These are phyloP conservation scores for Lotus japonicus DNA, from an alignment of 306 rosid species.

Conservation along the genomic window DNA sequence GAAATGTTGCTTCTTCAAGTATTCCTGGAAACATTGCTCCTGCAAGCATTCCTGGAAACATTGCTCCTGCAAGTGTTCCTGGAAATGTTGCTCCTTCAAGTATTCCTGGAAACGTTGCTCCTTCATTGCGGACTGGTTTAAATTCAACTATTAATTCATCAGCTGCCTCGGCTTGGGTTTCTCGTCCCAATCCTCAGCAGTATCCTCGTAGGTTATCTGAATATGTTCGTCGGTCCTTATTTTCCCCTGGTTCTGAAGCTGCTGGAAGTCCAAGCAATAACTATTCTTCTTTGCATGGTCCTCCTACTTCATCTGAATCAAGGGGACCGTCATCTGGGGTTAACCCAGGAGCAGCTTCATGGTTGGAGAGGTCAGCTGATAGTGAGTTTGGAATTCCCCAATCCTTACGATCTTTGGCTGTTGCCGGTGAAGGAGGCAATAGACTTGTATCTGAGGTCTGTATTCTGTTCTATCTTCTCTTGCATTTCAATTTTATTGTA, in stretches of 20 bases:
- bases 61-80: too few relatives aligned
- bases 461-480: slow-evolving; percentile 19
- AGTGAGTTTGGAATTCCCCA: slow-evolving; percentile 62
- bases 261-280: slow-evolving; percentile 48
- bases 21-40: too few relatives aligned
- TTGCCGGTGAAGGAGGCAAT: slow-evolving; percentile 63
- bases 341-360: slow-evolving; percentile 55
- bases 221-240: slow-evolving; percentile 65
- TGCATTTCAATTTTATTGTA: slow-evolving; percentile 7
- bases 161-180: slow-evolving; percentile 54
- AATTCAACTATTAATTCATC: slow-evolving; percentile 52
- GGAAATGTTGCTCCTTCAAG: too few relatives aligned
- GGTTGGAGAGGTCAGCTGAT: slow-evolving; percentile 76
- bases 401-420: slow-evolving; percentile 64
- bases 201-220: slow-evolving; percentile 76
- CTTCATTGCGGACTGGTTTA: slow-evolving; percentile 48
- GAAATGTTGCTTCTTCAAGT: too few relatives aligned
- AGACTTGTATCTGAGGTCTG: slow-evolving; percentile 93
- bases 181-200: slow-evolving; percentile 67
- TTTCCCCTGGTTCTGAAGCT: slow-evolving; percentile 63
- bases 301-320: slow-evolving; percentile 49
- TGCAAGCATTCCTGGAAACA: too few relatives aligned
- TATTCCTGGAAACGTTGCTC: slow-evolving; percentile 62
- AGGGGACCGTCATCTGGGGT: slow-evolving; percentile 46
- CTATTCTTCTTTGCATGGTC: slow-evolving; percentile 50